Conservation (phyloP, 2,329 filamentous ascomycete genomes). For the Colletotrichum sp. region DNA sequence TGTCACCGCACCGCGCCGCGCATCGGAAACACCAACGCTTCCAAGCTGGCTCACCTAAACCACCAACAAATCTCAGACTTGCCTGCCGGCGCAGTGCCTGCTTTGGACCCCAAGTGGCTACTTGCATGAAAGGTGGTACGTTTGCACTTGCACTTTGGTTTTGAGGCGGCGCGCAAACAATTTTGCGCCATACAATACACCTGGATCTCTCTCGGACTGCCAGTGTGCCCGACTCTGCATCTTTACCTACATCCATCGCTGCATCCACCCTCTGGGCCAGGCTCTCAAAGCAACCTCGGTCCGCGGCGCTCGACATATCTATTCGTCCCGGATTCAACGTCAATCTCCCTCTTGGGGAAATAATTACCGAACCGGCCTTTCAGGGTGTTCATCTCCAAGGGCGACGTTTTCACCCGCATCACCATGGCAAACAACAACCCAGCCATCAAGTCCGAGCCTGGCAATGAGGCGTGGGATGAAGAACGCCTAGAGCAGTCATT, state of each 20-base stretch:
- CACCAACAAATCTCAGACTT: background rate
- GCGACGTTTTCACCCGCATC: background rate
- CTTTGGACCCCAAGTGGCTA: background rate
- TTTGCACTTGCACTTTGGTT: background rate
- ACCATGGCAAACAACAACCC: conserved; percentile 18
- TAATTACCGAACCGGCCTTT: background rate
- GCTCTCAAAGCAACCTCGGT: background rate
- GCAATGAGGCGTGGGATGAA: conserved; percentile 49
- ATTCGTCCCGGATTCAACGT: background rate
- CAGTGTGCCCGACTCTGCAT: background rate
- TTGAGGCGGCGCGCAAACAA: conserved; percentile 7
- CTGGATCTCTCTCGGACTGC: background rate
- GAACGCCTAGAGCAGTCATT: conserved; percentile 54
- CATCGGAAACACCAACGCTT: background rate
- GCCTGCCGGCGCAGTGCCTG: background rate
- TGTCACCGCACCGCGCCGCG: background rate
- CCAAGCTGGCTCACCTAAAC: background rate
- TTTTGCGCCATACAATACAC: background rate
- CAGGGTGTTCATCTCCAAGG: background rate
- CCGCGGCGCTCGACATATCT: background rate
- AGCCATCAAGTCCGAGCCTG: background rate
- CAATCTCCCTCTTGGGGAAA: background rate
- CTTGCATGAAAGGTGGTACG: conserved; percentile 1
- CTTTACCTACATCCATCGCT: background rate
- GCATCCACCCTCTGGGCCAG: background rate